Conservation (phyloP, 2,329 filamentous ascomycete species). For the Corinectria fuckeliana region DNA sequence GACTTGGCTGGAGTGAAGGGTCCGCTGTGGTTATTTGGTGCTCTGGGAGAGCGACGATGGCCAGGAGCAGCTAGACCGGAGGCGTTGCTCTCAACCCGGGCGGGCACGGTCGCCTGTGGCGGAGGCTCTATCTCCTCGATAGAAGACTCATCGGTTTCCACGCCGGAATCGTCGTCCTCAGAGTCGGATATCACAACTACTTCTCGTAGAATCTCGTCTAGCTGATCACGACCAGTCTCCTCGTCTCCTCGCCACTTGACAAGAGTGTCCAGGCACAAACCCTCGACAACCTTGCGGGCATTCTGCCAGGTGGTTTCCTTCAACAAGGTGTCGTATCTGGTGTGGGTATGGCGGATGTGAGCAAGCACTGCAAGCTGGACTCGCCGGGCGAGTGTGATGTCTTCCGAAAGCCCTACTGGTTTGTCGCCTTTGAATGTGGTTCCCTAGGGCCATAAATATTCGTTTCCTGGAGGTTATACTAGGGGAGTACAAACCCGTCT, state of each 20-base stretch:
- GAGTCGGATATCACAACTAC: constrained; percentile 71
- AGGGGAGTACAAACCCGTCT: constrained; percentile 57
- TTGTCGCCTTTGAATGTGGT: constrained; percentile 58
- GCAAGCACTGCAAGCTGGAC: constrained; percentile 71
- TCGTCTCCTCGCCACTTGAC: constrained; percentile 77
- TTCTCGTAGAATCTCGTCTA: constrained; percentile 71
- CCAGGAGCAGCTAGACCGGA: constrained; percentile 22
- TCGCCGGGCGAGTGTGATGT: constrained; percentile 64
- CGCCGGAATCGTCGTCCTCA: constrained; percentile 54
- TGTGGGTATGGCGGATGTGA: constrained; percentile 71
- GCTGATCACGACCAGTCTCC: constrained; percentile 70
- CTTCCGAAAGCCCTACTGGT: constrained; percentile 63
- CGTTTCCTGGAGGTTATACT: constrained; percentile 3
- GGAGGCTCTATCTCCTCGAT: constrained; percentile 32
- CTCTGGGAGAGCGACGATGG: constrained; percentile 28
- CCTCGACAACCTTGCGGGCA: constrained; percentile 66
- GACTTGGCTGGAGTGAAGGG: constrained; percentile 25
- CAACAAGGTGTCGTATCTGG: constrained; percentile 67
- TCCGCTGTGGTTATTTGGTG: constrained; percentile 17
- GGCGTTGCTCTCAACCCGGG: constrained; percentile 17
- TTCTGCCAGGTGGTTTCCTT: constrained; percentile 64
- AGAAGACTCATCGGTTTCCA: constrained; percentile 46
- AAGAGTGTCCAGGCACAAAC: constrained; percentile 67
- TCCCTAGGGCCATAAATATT: constrained; percentile 48
- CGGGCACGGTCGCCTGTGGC: constrained; percentile 10